phyloP scores from a whole-genome alignment of 768 basidiomycete genomes.

The Krasilnikovozyma curviuscula region DNA sequence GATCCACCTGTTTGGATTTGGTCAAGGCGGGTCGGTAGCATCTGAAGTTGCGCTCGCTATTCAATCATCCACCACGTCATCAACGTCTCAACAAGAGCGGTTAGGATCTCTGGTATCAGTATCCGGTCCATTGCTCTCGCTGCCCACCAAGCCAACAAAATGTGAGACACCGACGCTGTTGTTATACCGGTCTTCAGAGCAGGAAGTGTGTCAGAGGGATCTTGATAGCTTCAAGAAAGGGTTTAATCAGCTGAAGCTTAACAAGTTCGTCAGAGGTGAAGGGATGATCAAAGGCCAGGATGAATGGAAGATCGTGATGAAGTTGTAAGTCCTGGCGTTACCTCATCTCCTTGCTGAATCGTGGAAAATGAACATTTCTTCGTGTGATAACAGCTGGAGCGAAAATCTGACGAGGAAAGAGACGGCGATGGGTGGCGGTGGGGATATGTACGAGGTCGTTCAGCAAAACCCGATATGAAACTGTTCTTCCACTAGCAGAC shows the following conservation, averaged over 20 bases:
- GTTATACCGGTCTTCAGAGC: conserved; percentile 37
- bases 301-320: conserved; percentile 70
- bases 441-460: conserved; percentile 12
- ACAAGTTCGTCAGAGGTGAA: conserved; percentile 28
- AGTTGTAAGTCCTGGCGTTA: too few relatives aligned
- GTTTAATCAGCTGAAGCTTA: conserved; percentile 33
- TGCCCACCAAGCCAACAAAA: conserved; percentile 37
- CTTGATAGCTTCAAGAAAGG: conserved; percentile 43
- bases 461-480: neutral
- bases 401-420: conserved; percentile 1
- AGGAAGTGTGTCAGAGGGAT: conserved; percentile 32
- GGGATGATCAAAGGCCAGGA: conserved; percentile 59
- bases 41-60: conserved; percentile 43
- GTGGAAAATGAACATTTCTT: too few relatives aligned
- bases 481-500: too few relatives aligned
- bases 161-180: conserved; percentile 47
- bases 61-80: conserved; percentile 23
- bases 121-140: conserved; percentile 56
- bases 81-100: conserved; percentile 14
- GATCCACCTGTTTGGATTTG: conserved; percentile 79
- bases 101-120: conserved; percentile 52
- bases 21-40: conserved; percentile 64
- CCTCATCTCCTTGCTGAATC: too few relatives aligned
- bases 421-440: conserved; percentile 6
- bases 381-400: too few relatives aligned